phyloP scores from a whole-genome alignment of 176 grass and related monocot genomes.

The Eleusine coracana region DNA sequence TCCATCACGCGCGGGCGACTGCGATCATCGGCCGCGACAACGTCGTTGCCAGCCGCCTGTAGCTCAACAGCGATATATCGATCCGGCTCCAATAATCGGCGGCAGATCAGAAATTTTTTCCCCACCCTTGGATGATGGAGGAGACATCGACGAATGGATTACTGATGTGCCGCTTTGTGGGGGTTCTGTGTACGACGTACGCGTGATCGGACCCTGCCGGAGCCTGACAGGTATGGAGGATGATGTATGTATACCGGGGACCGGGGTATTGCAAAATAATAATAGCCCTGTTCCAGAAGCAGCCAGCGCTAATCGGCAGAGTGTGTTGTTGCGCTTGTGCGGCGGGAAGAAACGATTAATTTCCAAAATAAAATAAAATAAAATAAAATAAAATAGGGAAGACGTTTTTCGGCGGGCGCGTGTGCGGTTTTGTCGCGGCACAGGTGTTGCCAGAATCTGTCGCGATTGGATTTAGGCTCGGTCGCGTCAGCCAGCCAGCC shows the following conservation, averaged over 20 bases:
- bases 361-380: too few species aligned
- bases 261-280: too few species aligned
- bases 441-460: slow-evolving; percentile 9
- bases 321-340: too few species aligned
- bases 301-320: neutral
- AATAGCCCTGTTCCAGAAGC: neutral
- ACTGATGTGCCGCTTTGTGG: neutral
- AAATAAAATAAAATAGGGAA: neutral
- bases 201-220: slow-evolving; percentile 1
- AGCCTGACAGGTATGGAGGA: neutral
- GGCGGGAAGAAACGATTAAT: too few species aligned
- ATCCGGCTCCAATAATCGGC: neutral
- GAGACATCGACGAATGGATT: neutral
- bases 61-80: slow-evolving; percentile 24
- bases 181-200: neutral
- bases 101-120: neutral
- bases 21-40: slow-evolving; percentile 33
- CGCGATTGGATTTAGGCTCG: slow-evolving; percentile 4
- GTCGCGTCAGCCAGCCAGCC: neutral
- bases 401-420: neutral
- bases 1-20: neutral
- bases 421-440: neutral
- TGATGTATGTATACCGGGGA: too few species aligned
- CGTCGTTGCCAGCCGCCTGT: slow-evolving; percentile 44
- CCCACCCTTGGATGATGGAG: neutral